phyloP scores from a whole-genome alignment of 2,329 filamentous ascomycete genomes.

The Penicillium sp. region DNA sequence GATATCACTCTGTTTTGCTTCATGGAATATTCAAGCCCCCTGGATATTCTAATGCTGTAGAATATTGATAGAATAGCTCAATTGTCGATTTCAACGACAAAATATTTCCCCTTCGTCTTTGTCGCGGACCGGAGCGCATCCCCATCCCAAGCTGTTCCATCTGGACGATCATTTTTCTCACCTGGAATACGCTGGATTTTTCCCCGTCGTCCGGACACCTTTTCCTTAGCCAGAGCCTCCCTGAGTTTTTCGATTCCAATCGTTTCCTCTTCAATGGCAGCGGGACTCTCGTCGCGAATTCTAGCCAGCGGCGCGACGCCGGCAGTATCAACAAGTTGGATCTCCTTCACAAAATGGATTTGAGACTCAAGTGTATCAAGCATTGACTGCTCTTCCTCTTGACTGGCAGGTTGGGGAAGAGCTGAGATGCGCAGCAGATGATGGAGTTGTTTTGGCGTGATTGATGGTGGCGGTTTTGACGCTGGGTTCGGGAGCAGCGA shows the following conservation, averaged over 20 bases:
- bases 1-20: not conserved
- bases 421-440: slow-evolving; percentile 89
- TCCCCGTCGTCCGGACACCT: slow-evolving; percentile 39
- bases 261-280: slow-evolving; percentile 37
- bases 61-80: not conserved
- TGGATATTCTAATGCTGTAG: not conserved
- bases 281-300: slow-evolving; percentile 68
- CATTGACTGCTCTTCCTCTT: slow-evolving; percentile 66
- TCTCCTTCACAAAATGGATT: slow-evolving; percentile 82
- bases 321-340: slow-evolving; percentile 74
- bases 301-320: slow-evolving; percentile 70
- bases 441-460: slow-evolving; percentile 67
- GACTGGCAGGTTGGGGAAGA: slow-evolving; percentile 66
- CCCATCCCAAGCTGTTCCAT: slow-evolving; percentile 61
- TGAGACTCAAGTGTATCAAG: slow-evolving; percentile 74
- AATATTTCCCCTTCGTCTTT: slow-evolving; percentile 67
- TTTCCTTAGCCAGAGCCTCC: slow-evolving; percentile 39
- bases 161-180: slow-evolving; percentile 31
- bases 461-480: slow-evolving; percentile 30
- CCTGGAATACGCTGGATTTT: slow-evolving; percentile 46
- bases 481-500: slow-evolving; percentile 62
- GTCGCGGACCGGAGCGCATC: slow-evolving; percentile 66
- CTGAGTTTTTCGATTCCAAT: slow-evolving; percentile 38
- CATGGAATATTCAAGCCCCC: not conserved
- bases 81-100: slow-evolving; percentile 62